These are phyloP conservation scores for Gracilaria gracilis DNA, from an alignment of 23 red algal species.

Conservation along the genomic window DNA sequence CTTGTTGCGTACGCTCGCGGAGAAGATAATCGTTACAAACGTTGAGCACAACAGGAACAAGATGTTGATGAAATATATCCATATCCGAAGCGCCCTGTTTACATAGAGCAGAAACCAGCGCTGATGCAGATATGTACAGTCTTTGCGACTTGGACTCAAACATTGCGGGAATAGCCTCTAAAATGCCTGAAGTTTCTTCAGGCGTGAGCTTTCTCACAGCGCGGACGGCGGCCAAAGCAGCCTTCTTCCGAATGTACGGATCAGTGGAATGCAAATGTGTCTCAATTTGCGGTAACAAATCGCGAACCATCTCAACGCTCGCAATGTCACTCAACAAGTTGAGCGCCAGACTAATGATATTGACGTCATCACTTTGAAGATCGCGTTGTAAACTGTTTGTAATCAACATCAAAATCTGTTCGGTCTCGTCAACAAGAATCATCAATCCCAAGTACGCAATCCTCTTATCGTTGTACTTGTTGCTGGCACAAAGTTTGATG, in stretches of 20 bases:
- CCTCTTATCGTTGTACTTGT: slow-evolving; percentile 96
- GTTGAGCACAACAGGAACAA: slow-evolving; percentile 46
- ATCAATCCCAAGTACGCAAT: slow-evolving; percentile 92
- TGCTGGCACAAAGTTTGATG: slow-evolving; percentile 89
- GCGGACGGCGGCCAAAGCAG: slow-evolving; percentile 84
- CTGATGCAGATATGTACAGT: slow-evolving; percentile 55
- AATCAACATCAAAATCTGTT: slow-evolving; percentile 89
- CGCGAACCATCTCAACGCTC: slow-evolving; percentile 88
- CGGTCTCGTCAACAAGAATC: slow-evolving; percentile 91
- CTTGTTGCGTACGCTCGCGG: slow-evolving; percentile 15
- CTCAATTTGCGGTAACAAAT: slow-evolving; percentile 92
- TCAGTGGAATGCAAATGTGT: slow-evolving; percentile 64
- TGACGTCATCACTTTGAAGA: slow-evolving; percentile 78
- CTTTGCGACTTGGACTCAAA: slow-evolving; percentile 47
- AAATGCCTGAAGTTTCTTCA: slow-evolving; percentile 72
- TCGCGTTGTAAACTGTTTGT: slow-evolving; percentile 90
- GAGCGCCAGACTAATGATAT: slow-evolving; percentile 88
- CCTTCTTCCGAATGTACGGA: slow-evolving; percentile 92
- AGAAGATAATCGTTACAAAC: slow-evolving; percentile 46
- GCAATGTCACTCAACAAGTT: slow-evolving; percentile 90
- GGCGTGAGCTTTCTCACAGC: slow-evolving; percentile 81
- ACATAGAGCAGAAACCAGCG: slow-evolving; percentile 55
- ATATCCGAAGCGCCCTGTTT: slow-evolving; percentile 56
- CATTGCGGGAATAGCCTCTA: slow-evolving; percentile 47
- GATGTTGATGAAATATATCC: slow-evolving; percentile 8